Base-by-base conservation (phyloP, 768 basidiomycete species). In the Tylopilus felleus region DNA sequence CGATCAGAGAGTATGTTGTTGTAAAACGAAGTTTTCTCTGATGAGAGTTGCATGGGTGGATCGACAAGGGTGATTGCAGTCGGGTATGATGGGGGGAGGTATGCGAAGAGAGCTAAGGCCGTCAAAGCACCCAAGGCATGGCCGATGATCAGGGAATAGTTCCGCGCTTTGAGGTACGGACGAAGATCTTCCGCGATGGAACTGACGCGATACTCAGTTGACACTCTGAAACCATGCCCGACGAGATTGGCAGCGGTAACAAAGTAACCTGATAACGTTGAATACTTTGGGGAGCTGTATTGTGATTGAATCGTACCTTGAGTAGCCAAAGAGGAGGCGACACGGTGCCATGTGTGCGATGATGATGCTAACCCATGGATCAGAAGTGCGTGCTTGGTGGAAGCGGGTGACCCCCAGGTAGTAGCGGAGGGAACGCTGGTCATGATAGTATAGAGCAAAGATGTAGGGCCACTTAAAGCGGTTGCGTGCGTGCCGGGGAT, bases 321-420 rank as follows among this genome's bases (percentile, higher is more conserved):
- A 14, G 45, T 28, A 27, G 47, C 66, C 38, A 66, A 51, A 2
- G 59, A 42, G 16, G 46, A 42, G 2, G 60, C 65, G 1, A 64
- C 53, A 8, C 53, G 48, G 23, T 59, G 57, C 65, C 66, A 66
- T 2, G 56, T 49, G 7, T 57, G 60, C 1, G 64, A 59, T 3
- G 63, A 59, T 1, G 58, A 65, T 21, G 60, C 48, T 2, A 64
- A 16, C 8, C 68, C 67, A n/a, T 69, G 68, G 40, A 69, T 53
- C 23, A 68, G 36, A 3, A 68, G 59, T 13, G 65, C 67, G 2
- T 59, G 60, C 19, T 68, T 67, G 5, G 49, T 56, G 1, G 68
- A 36, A 7, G 57, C 17, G 5, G 66, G 64, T 12, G 56, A 57
- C 0, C 68, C 68, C 67, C 64, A 64, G 16, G 42, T 56, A 3